A percentile compares a stretch with the other conserved stretches of the same genome.
phyloP scores from a whole-genome alignment of 2,329 filamentous ascomycete genomes.

The Trichoderma hamatum region DNA sequence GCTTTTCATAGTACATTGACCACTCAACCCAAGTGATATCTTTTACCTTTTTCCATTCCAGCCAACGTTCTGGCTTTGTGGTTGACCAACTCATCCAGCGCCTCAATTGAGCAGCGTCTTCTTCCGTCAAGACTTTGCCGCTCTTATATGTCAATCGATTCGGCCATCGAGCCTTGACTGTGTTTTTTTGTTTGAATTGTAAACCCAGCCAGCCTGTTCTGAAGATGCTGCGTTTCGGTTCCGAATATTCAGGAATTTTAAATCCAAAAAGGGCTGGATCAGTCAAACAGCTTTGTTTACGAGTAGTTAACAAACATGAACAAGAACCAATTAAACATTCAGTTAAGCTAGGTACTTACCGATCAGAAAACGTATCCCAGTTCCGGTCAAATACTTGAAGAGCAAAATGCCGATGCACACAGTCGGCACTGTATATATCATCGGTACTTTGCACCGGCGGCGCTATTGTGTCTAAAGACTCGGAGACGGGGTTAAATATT shows the following conservation, averaged over 20 bases:
- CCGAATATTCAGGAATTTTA: background rate
- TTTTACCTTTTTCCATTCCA: conserved; percentile 35
- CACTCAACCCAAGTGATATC: conserved; percentile 24
- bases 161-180: conserved; percentile 33
- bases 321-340: background rate
- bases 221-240: conserved; percentile 16
- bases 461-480: conserved; percentile 30
- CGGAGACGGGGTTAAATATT: background rate
- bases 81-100: conserved; percentile 34
- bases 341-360: conserved; percentile 20
- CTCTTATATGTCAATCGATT: conserved; percentile 31
- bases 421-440: background rate
- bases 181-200: conserved; percentile 30
- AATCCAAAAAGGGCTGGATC: background rate
- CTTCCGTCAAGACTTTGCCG: conserved; percentile 20
- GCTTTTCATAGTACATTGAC: background rate
- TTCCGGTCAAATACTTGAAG: conserved; percentile 33
- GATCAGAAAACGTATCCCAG: conserved; percentile 34
- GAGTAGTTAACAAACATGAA: background rate
- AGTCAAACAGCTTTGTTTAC: background rate
- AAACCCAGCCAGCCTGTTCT: conserved; percentile 31
- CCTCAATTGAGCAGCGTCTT: conserved; percentile 29
- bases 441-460: conserved; percentile 24
- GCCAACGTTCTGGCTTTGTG: conserved; percentile 32
- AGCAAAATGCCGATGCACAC: conserved; percentile 30